Base-by-base conservation (phyloP, 176 grass and related monocot species). In the Oryza officinalis region DNA sequence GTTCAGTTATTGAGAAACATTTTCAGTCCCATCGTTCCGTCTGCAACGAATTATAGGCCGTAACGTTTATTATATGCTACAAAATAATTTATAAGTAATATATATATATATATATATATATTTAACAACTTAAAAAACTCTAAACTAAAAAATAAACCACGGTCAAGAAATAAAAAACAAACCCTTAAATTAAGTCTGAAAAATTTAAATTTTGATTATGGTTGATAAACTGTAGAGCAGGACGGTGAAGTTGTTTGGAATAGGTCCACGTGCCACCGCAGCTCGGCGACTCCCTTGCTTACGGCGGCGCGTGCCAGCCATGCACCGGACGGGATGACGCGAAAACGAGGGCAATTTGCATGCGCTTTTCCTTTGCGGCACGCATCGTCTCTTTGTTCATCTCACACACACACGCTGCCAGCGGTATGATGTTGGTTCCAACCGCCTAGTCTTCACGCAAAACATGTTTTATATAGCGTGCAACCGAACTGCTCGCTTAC, bases 391-490 rank as follows among this genome's bases (percentile, higher is more conserved):
- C 17, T 45, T 13, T 20, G 49, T 54, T 54, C 49, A 20, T 57
- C 52, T 57, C 20, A 9, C 52, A 14, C 17, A 15, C 41, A 35
- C 33, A n/a, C 40, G 12, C 13, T 14, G n/a, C 71, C 64, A 61
- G 49, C 14, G 45, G 4, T 47, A 1, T 37, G 23, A 60, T 30
- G 75, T 81, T 67, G 4, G 85, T 67, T 68, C 64, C 72, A 85
- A 81, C 82, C 17, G 76, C 73, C 82, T 60, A 27, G 66, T 5
- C 86, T 26, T 79, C 86, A 83, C 79, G 65, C 74, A 69, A 35
- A 85, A 84, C 86, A 64, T 81, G 31, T 7, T 28, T 32, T 44
- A 31, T 61, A 27, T 13, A 57, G 52, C 52, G 52, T n/a, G 22
- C 52, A n/a, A 6, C 44, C 8, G 38, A 54, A 5, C 18, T 22